Base-by-base conservation (phyloP, 139 green algal genomes). In the Chlorella sp. region DNA sequence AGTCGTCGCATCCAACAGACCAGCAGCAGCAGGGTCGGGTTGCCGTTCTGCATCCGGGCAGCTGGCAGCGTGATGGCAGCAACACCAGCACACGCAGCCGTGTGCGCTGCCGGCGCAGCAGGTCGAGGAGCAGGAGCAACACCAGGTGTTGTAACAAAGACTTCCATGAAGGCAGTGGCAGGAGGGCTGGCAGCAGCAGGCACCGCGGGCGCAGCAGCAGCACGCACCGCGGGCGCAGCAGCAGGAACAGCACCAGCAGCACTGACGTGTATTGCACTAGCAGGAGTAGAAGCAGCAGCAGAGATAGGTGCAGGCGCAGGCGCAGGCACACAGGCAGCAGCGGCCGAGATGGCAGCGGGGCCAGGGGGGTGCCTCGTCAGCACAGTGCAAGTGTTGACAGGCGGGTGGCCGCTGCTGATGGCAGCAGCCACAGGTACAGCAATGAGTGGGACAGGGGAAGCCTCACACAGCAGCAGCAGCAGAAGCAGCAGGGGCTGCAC, bases 121-220 rank as follows among this genome's bases (percentile, higher is more conserved):
- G n/a, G n/a, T 27, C 33, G 35, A 59, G 33, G 55, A 51, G 60
- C 70, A 70, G 60, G 33, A 70, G 35, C 61, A 61, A 31, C 69
- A 74, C 24, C n/a, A n/a, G n/a, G n/a, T n/a, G n/a, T n/a, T n/a
- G n/a, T n/a, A n/a, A n/a, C n/a, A n/a, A n/a, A n/a, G n/a, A n/a
- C n/a, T n/a, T n/a, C n/a, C n/a, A n/a, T n/a, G n/a, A n/a, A 55
- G 65, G 65, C 33, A 70, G 4, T 22, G 30, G 65, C 42, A 55
- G 42, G 10, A 55, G 42, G 10, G 17, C 10, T 24, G 42, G 42
- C 42, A 55, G 42, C 42, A 55, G 42, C 42, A 55, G 42, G 10
- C 10, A 17, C 42, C 17, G 42, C 10, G 42, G 42, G 10, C 10
- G 42, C 42, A 55, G 42, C 42, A 55, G 17, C 42, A 55, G 42